Evolutionary conservation across 2,329 filamentous ascomycete species (phyloP).

Genomic region (Colletotrichum echinochloae): DNA sequence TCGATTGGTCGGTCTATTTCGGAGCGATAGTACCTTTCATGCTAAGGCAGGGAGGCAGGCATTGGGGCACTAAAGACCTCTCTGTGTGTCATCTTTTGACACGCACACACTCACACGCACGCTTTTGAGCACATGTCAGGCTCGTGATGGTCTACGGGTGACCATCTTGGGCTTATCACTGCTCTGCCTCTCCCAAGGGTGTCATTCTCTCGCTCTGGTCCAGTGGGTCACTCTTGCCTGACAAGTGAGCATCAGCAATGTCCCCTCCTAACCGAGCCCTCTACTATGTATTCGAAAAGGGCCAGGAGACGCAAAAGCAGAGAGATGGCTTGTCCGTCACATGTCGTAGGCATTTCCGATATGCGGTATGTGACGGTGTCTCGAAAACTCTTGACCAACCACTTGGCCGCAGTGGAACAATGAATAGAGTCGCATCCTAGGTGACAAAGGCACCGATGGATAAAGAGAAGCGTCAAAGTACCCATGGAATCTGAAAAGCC

Average conservation of each 20-base stretch:
- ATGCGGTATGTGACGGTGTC: neutral
- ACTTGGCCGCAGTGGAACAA: constrained; percentile 1
- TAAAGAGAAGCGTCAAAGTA: constrained; percentile 6
- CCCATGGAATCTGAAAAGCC: constrained; percentile 16
- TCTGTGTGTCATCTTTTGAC: constrained; percentile 11
- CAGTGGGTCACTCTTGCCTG: constrained; percentile 10
- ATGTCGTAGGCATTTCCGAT: neutral
- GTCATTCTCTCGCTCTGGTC: constrained; percentile 2
- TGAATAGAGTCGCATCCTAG: neutral
- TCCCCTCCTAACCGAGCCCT: constrained; percentile 16
- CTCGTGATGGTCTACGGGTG: constrained; percentile 29
- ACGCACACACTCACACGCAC: neutral
- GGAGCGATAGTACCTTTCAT: constrained; percentile 16
- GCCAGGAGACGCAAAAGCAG: neutral
- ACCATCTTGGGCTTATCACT: constrained; percentile 11
- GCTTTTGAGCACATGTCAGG: constrained; percentile 18
- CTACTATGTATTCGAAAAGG: neutral
- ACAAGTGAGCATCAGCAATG: constrained; percentile 22
- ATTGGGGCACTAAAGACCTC: neutral
- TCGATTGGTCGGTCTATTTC: constrained; percentile 19
- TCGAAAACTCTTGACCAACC: neutral
- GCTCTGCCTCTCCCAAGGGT: neutral
- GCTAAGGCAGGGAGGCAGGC: constrained; percentile 4
- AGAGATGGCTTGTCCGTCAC: neutral
- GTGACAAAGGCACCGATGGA: neutral